These are phyloP conservation scores for Sordaria brevicollis DNA, from an alignment of 495 filamentous ascomycete species.

Conservation along the genomic window DNA sequence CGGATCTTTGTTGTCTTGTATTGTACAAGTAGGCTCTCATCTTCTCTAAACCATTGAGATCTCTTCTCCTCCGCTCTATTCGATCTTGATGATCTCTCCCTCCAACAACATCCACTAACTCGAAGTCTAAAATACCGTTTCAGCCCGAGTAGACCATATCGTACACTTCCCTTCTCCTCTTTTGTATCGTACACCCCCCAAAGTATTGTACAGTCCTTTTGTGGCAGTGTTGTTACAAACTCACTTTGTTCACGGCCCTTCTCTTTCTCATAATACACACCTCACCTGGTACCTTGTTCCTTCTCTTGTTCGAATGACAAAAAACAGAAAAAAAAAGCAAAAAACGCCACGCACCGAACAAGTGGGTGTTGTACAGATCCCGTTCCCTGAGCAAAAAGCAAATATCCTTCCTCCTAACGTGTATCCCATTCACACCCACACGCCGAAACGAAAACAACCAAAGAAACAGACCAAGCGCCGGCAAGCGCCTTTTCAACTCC, in stretches of 20 bases:
- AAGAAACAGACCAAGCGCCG: not conserved
- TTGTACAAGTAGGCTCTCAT: not conserved
- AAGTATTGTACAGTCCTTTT: not conserved
- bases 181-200: not conserved
- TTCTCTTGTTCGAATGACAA: not conserved
- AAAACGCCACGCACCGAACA: not conserved
- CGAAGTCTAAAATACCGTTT: not conserved
- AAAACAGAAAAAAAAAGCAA: not conserved
- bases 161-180: too few species aligned
- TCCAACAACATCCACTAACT: not conserved
- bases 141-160: not conserved
- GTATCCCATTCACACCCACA: not conserved
- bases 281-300: too few species aligned
- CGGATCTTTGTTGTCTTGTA: accelerated
- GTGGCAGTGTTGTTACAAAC: not conserved
- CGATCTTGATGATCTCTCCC: not conserved
- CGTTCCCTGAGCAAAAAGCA: not conserved
- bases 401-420: not conserved
- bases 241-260: not conserved
- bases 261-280: not conserved
- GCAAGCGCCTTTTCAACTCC: not conserved
- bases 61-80: not conserved
- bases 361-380: not conserved
- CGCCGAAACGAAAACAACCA: not conserved
- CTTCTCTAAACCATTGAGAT: not conserved